Conservation (phyloP, 768 basidiomycete species). For the Serpula lacrymans region DNA sequence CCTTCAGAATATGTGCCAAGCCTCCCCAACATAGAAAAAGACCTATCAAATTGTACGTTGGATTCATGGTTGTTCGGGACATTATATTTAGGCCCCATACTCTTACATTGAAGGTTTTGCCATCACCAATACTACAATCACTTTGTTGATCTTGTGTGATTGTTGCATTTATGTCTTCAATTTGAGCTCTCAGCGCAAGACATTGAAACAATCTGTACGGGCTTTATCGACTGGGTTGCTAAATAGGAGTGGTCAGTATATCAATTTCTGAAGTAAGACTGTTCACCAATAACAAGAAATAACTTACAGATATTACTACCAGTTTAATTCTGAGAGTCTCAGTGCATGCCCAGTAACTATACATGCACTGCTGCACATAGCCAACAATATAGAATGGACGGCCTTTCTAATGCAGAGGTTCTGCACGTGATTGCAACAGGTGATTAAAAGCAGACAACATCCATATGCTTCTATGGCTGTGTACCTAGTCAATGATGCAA, state of each 20-base stretch:
- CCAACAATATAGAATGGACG: conserved; percentile 31
- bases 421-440: conserved; percentile 25
- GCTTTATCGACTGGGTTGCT: too few species aligned
- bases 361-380: conserved; percentile 33
- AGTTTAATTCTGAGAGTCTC: conserved; percentile 23
- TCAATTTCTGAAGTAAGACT: too few species aligned
- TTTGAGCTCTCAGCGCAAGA: too few species aligned
- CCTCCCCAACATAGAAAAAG: conserved; percentile 28
- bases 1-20: conserved; percentile 30
- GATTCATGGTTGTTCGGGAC: conserved; percentile 9
- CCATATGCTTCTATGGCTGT: conserved; percentile 30
- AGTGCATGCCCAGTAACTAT: conserved; percentile 28
- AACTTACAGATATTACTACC: conserved; percentile 32
- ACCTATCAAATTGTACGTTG: conserved; percentile 6
- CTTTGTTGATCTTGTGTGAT: too few species aligned
- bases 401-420: conserved; percentile 33
- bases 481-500: too few species aligned
- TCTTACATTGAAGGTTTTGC: too few species aligned
- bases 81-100: conserved; percentile 8
- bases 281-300: too few species aligned
- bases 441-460: conserved; percentile 15
- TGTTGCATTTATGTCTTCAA: too few species aligned
- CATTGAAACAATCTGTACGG: too few species aligned
- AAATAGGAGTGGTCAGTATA: too few species aligned
- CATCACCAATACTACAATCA: too few species aligned